Evolutionary conservation across 2,329 filamentous ascomycete genomes (phyloP).

Genomic region (Arthrocladium fulminans): DNA sequence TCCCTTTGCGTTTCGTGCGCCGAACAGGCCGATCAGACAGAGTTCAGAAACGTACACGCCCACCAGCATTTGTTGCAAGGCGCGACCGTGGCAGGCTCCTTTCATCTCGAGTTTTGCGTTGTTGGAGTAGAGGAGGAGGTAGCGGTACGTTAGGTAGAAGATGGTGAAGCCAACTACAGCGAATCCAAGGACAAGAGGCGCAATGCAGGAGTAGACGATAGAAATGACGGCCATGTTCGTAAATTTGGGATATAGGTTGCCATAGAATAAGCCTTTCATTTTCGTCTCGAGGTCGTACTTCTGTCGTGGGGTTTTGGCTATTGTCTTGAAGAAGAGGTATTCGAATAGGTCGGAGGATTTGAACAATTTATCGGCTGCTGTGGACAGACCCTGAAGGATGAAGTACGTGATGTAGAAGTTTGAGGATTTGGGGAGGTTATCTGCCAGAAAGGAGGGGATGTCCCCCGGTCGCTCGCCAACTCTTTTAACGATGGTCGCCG

Average conservation of each 20-base stretch:
- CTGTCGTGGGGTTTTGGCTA: constrained; percentile 57
- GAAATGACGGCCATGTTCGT: constrained; percentile 81
- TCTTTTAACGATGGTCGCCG: constrained; percentile 58
- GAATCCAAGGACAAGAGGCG: constrained; percentile 74
- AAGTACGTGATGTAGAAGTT: constrained; percentile 97
- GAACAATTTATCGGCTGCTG: constrained; percentile 40
- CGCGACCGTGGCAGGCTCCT: constrained; percentile 77
- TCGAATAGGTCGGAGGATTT: constrained; percentile 46
- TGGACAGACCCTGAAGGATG: constrained; percentile 71
- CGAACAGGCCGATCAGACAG: constrained; percentile 78
- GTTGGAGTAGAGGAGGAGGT: constrained; percentile 82
- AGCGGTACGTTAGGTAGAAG: constrained; percentile 80
- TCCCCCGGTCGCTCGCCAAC: constrained; percentile 57
- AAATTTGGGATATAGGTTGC: constrained; percentile 69
- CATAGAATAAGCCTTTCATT: constrained; percentile 72
- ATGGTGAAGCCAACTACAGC: constrained; percentile 67
- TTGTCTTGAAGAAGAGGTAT: constrained; percentile 18
- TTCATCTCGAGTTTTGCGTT: constrained; percentile 76
- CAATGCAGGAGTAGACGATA: constrained; percentile 78
- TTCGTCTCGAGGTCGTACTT: constrained; percentile 67
- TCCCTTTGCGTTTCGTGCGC: constrained; percentile 37
- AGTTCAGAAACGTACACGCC: constrained; percentile 78
- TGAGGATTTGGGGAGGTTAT: constrained; percentile 72
- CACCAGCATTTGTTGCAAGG: constrained; percentile 72
- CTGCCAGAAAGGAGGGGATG: constrained; percentile 58